Evolutionary conservation across 805 yeast genomes (phyloP).

Genomic region (Saccharomycopsis sp.): DNA sequence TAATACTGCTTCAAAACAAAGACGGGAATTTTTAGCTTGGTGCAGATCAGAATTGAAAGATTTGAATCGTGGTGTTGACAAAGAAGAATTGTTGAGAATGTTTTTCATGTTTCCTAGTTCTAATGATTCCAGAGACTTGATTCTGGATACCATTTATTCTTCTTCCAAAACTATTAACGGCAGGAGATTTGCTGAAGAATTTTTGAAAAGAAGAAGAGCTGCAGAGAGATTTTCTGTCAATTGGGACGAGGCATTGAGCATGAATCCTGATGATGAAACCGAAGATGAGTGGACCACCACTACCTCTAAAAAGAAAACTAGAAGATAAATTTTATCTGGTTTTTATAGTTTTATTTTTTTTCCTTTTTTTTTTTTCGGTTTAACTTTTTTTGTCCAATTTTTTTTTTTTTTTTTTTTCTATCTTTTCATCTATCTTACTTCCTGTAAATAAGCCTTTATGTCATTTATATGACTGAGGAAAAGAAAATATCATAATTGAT

Average conservation of each 20-base stretch:
- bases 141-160: conserved; percentile 86
- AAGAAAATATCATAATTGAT: background rate
- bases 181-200: conserved; percentile 86
- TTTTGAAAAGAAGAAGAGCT: conserved; percentile 64
- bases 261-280: conserved; percentile 33
- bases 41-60: conserved; percentile 59
- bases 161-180: conserved; percentile 91
- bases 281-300: conserved; percentile 43
- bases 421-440: too few species aligned
- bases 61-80: conserved; percentile 68
- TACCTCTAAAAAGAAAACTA: conserved; percentile 21
- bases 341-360: too few species aligned
- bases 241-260: conserved; percentile 67
- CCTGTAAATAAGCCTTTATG: background rate
- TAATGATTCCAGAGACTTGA: conserved; percentile 71
- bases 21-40: conserved; percentile 66
- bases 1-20: conserved; percentile 33
- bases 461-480: background rate
- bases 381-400: too few species aligned
- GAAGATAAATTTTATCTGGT: background rate
- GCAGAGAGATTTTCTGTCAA: conserved; percentile 58
- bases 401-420: background rate
- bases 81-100: conserved; percentile 72
- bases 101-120: conserved; percentile 75
- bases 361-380: too few species aligned